Conservation (phyloP, 1,284 basidiomycete genomes). For the Coriolopsis trogii region DNA sequence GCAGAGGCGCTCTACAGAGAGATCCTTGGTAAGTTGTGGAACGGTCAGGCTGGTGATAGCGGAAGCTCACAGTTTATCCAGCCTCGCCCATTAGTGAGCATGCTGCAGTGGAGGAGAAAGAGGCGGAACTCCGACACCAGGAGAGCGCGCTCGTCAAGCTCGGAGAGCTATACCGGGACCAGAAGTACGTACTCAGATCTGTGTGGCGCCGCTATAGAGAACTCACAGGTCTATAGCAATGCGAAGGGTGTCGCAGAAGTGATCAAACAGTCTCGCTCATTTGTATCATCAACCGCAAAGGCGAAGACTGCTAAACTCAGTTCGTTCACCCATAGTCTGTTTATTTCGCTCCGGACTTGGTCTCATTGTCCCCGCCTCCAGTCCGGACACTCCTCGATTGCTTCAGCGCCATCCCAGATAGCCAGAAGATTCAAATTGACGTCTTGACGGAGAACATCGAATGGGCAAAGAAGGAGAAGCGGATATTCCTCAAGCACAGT, state of each 20-base stretch:
- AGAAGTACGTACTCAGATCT: constrained; percentile 57
- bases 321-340: constrained; percentile 42
- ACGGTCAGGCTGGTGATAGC: neutral
- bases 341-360: constrained; percentile 2
- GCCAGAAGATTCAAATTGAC: constrained; percentile 80
- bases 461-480: constrained; percentile 92
- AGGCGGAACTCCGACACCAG: constrained; percentile 76
- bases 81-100: constrained; percentile 26
- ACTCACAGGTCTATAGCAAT: constrained; percentile 66
- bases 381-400: constrained; percentile 92
- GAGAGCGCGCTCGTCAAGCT: constrained; percentile 88
- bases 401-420: constrained; percentile 80
- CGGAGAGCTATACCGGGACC: constrained; percentile 87
- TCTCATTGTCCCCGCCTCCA: constrained; percentile 36
- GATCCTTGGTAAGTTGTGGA: constrained; percentile 48
- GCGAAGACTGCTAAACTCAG: constrained; percentile 98
- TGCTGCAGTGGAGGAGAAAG: constrained; percentile 40
- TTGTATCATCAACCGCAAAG: constrained; percentile 95
- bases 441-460: constrained; percentile 90
- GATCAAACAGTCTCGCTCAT: constrained; percentile 84
- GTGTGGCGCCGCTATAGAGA: neutral
- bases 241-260: constrained; percentile 85
- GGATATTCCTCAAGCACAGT: constrained; percentile 95
- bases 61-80: constrained; percentile 5
- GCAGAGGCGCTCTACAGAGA: constrained; percentile 74